These are phyloP conservation scores for Hanseniaspora mollemarum DNA, from an alignment of 805 yeast genomes.

Conservation along the genomic window DNA sequence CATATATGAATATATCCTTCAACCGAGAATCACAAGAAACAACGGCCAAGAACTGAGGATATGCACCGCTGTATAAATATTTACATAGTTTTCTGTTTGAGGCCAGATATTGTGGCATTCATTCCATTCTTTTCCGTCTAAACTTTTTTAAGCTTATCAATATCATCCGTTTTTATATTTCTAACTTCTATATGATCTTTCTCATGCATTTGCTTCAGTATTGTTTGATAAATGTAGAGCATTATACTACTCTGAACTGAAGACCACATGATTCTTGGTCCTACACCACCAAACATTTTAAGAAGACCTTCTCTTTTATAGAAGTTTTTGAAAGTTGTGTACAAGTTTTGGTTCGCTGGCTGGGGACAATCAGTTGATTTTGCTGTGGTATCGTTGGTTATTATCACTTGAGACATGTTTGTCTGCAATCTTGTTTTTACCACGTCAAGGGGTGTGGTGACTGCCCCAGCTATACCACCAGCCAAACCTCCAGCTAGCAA, in stretches of 20 bases:
- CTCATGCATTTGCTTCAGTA: conserved; percentile 39
- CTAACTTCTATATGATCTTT: background rate
- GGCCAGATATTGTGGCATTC: too few species aligned
- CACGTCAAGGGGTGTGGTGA: conserved; percentile 88
- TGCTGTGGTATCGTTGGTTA: conserved; percentile 17
- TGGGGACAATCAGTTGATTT: conserved; percentile 16
- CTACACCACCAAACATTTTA: conserved; percentile 87
- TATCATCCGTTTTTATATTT: background rate
- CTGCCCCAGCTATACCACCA: conserved; percentile 85
- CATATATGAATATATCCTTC: too few species aligned
- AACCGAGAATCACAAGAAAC: too few species aligned
- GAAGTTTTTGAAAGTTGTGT: conserved; percentile 43
- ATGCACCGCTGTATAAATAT: too few species aligned
- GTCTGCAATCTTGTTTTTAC: conserved; percentile 90
- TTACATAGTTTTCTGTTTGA: too few species aligned
- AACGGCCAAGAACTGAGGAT: too few species aligned
- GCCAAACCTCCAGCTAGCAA: conserved; percentile 61
- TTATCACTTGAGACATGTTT: conserved; percentile 11
- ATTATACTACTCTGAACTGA: conserved; percentile 88
- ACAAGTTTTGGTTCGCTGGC: conserved; percentile 29
- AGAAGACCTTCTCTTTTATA: conserved; percentile 61
- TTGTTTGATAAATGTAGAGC: conserved; percentile 75
- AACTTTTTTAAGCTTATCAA: background rate
- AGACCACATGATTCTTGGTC: conserved; percentile 95
- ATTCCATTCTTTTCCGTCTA: background rate